Percentiles rank a stretch among this genome's conserved stretches.
These are phyloP conservation scores for Hyphopichia homilentoma DNA, from an alignment of 805 yeast genomes.

Conservation along the genomic window DNA sequence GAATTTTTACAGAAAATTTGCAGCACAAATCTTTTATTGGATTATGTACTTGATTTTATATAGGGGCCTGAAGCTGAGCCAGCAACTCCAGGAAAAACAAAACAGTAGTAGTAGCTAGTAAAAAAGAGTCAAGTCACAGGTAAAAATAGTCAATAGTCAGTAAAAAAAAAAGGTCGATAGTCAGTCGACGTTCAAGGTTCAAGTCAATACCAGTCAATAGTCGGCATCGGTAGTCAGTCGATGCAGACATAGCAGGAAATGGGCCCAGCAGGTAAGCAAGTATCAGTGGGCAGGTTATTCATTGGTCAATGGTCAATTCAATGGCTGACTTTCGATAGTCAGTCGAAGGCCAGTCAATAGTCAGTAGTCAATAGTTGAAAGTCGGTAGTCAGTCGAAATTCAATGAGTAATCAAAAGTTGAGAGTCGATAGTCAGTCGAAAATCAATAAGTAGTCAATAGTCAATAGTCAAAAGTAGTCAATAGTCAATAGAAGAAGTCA, in stretches of 20 bases:
- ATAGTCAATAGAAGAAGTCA: neutral
- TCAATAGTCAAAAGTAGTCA: no score
- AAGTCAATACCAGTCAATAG: no score
- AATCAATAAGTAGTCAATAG: no score
- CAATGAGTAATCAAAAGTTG: neutral
- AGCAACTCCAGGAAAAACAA: no score
- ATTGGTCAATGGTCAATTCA: slow-evolving; percentile 1
- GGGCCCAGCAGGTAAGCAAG: neutral
- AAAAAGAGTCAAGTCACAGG: neutral
- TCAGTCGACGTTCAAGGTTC: no score
- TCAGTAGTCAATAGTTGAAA: slow-evolving; percentile 2
- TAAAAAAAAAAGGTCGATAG: neutral
- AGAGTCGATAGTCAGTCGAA: neutral
- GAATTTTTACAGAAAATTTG: no score
- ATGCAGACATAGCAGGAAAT: neutral
- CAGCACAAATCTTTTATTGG: no score
- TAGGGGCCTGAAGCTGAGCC: no score
- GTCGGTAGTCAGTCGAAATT: neutral
- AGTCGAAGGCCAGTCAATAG: neutral
- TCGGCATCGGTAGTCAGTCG: slow-evolving; percentile 1
- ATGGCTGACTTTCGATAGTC: slow-evolving; percentile 1
- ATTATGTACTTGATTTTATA: no score
- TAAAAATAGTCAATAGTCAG: slow-evolving; percentile 1
- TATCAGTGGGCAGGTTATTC: neutral
- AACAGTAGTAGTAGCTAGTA: no score